Evolutionary conservation across 768 basidiomycete genomes (phyloP), one percentile per base, ranked within the genome.

Genomic region (Termitomyces sp.): DNA sequence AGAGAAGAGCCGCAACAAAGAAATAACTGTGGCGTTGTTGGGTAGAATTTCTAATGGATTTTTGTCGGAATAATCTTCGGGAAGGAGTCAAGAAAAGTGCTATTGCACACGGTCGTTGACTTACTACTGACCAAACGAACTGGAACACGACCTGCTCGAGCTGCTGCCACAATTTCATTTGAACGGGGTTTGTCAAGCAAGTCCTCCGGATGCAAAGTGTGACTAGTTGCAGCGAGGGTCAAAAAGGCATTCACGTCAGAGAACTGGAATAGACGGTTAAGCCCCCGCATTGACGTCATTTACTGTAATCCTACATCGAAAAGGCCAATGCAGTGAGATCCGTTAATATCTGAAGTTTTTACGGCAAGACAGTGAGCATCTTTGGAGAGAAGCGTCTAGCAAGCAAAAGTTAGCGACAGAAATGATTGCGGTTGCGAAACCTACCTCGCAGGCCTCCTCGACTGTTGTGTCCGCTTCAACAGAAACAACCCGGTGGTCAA

Each of bases 211-310:
- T 75, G 70, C 40, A 88, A 77, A 3, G 86, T 88, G 66, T 92
- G 89, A 45, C 86, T 76, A 4, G 89, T 92, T 7, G 91, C 90
- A 10, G 91, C 91, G 46, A 93, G 75, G 3, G 89, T 90, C 58
- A 93, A 71, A 67, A 93, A 93, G n/a, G 91, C 89, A 67, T 93
- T 93, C 12, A 93, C 88, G 67, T 93, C 91, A 18, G 91, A 86
- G 64, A 83, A 92, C 91, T 93, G 56, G 14, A 42, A 51, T 37
- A 5, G 49, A 16, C 26, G 24, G 20, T 51, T 27, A 39, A n/a
- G 13, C 37, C 37, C 51, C 51, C 51, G 12, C 10, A 40, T 52
- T 40, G 51, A 52, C 51, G 51, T 52, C 51, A 52, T 52, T 52
- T 27, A 20, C 51, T 39, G n/a, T 39, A 5, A 39, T 39, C 87